phyloP scores from a whole-genome alignment of 768 basidiomycete genomes.

The Boletus fagicola region DNA sequence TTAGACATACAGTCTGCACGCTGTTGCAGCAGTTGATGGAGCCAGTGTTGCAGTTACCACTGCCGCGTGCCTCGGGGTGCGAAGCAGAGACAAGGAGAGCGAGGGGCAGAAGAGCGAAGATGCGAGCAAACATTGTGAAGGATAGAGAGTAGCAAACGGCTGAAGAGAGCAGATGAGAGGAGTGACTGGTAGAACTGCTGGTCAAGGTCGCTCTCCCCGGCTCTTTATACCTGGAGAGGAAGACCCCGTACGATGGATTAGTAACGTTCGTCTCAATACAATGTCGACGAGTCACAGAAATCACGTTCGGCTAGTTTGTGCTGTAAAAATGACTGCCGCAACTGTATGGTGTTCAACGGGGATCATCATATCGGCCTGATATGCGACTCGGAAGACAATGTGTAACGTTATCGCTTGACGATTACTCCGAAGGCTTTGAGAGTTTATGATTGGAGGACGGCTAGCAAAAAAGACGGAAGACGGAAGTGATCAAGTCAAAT shows the following conservation, averaged over 20 bases:
- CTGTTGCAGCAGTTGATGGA: conserved; percentile 10
- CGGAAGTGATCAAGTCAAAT: too few relatives aligned
- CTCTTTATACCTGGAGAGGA: conserved; percentile 15
- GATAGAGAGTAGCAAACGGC: background rate
- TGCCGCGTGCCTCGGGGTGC: conserved; percentile 3
- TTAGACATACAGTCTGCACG: background rate
- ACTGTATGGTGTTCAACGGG: too few relatives aligned
- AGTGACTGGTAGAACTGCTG: background rate
- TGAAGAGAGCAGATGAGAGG: background rate
- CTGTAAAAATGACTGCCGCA: background rate
- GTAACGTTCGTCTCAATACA: background rate
- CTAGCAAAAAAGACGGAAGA: too few relatives aligned
- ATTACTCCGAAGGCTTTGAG: too few relatives aligned
- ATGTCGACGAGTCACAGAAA: background rate
- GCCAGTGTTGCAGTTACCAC: conserved; percentile 8
- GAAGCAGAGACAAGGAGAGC: conserved; percentile 15
- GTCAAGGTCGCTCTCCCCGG: too few relatives aligned
- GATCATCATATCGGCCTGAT: too few relatives aligned
- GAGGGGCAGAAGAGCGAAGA: conserved; percentile 19
- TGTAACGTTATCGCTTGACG: too few relatives aligned
- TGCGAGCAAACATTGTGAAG: conserved; percentile 17
- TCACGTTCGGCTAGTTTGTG: background rate
- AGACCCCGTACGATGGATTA: conserved; percentile 4
- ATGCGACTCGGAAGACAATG: too few relatives aligned
- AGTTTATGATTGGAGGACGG: too few relatives aligned